Conservation (phyloP, 352 stramenopile genomes). For the Phytophthora citricola region DNA sequence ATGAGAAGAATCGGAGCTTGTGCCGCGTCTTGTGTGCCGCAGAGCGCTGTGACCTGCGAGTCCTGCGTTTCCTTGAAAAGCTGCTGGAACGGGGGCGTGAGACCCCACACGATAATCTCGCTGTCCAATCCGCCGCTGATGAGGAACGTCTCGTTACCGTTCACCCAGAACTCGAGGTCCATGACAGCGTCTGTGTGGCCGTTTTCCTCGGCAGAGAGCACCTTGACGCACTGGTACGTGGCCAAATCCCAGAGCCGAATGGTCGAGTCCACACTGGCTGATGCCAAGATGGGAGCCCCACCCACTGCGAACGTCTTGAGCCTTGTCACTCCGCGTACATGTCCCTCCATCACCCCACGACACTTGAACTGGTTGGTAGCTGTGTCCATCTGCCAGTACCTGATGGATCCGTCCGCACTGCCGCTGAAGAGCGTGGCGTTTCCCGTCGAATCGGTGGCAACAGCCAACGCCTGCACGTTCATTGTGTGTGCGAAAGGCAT, state of each 20-base stretch:
- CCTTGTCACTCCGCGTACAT: conserved; percentile 80
- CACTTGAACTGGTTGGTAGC: conserved; percentile 80
- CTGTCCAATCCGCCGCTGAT: conserved; percentile 82
- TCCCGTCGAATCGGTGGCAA: conserved; percentile 71
- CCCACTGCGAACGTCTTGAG: conserved; percentile 86
- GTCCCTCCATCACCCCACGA: conserved; percentile 73
- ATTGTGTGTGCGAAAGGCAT: conserved; percentile 82
- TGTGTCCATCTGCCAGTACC: conserved; percentile 84
- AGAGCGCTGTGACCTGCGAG: conserved; percentile 77
- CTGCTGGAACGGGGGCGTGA: conserved; percentile 78
- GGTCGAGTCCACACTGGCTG: conserved; percentile 81
- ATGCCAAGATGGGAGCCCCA: conserved; percentile 71
- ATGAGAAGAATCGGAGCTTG: conserved; percentile 81
- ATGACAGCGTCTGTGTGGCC: conserved; percentile 86
- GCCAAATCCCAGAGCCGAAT: conserved; percentile 87
- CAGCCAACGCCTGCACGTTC: conserved; percentile 73
- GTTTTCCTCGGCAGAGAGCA: conserved; percentile 71
- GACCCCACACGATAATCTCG: conserved; percentile 88
- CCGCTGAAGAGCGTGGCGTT: conserved; percentile 83
- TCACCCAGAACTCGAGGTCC: conserved; percentile 90
- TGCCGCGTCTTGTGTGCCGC: conserved; percentile 65
- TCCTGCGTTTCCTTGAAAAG: conserved; percentile 87
- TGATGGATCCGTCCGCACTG: conserved; percentile 75
- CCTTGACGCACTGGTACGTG: conserved; percentile 85
- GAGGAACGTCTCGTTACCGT: conserved; percentile 85